A percentile compares a stretch with the other conserved stretches of the same genome.
Evolutionary conservation across 2,329 filamentous ascomycete genomes (phyloP).

Genomic region (Hymenoscyphus fraxineus): DNA sequence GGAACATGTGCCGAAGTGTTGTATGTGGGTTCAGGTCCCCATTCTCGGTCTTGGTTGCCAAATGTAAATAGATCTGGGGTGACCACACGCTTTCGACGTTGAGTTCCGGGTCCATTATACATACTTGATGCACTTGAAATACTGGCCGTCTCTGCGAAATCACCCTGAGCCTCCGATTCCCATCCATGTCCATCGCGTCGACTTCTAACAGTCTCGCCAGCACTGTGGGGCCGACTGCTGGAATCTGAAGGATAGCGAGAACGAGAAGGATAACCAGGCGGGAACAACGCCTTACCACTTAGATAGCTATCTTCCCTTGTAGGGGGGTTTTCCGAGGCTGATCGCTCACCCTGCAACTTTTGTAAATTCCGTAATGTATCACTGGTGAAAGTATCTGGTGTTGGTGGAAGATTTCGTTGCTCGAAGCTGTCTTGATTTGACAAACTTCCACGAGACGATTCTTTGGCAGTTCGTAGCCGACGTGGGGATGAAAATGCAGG

Average conservation of each 20-base stretch:
- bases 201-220: conserved; percentile 34
- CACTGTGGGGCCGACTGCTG: conserved; percentile 32
- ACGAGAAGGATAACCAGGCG: conserved; percentile 2
- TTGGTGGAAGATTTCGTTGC: conserved; percentile 32
- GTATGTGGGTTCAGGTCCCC: conserved; percentile 30
- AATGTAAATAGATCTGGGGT: conserved; percentile 17
- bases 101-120: conserved; percentile 18
- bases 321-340: conserved; percentile 30
- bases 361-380: conserved; percentile 42
- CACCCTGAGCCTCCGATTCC: conserved; percentile 34
- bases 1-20: conserved; percentile 23
- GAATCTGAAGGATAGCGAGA: conserved; percentile 23
- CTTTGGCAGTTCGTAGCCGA: conserved; percentile 9
- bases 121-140: conserved; percentile 24
- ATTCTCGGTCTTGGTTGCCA: conserved; percentile 16
- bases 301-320: conserved; percentile 20
- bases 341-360: conserved; percentile 45
- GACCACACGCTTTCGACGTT: conserved; percentile 14
- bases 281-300: conserved; percentile 24
- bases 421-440: conserved; percentile 38
- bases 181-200: conserved; percentile 35
- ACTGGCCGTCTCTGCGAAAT: conserved; percentile 29
- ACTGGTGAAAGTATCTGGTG: conserved; percentile 36
- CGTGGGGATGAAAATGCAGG: conserved; percentile 16
- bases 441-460: conserved; percentile 16